These are phyloP conservation scores for Hebeloma cylindrosporum DNA, from an alignment of 768 basidiomycete genomes.

Conservation along the genomic window DNA sequence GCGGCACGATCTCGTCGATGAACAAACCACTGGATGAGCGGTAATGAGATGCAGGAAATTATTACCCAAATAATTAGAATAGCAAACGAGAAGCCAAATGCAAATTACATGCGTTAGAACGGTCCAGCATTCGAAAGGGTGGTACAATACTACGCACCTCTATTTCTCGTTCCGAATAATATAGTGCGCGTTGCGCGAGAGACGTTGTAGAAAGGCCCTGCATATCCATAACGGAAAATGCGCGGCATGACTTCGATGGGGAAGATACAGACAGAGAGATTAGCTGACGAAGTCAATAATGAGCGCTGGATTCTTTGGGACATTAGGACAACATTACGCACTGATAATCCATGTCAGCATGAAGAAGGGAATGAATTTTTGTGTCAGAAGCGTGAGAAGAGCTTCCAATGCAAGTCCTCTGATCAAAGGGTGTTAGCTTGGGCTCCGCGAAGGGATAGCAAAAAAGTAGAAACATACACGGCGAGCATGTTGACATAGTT, in stretches of 20 bases:
- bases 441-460: neutral
- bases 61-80: slow-evolving; percentile 52
- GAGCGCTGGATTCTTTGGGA: neutral
- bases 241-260: slow-evolving; percentile 52
- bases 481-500: slow-evolving; percentile 59
- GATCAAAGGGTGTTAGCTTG: neutral
- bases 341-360: slow-evolving; percentile 65
- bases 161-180: slow-evolving; percentile 58
- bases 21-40: slow-evolving; percentile 20
- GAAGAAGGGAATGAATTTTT: slow-evolving; percentile 56
- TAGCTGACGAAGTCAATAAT: slow-evolving; percentile 33
- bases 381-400: slow-evolving; percentile 54
- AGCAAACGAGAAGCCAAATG: slow-evolving; percentile 61
- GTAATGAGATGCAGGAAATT: slow-evolving; percentile 19
- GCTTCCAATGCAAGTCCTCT: slow-evolving; percentile 66
- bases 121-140: too few relatives aligned
- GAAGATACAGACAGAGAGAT: slow-evolving; percentile 55
- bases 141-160: slow-evolving; percentile 36
- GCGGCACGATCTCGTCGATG: neutral
- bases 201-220: slow-evolving; percentile 65
- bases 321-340: slow-evolving; percentile 24
- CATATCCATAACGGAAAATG: slow-evolving; percentile 61
- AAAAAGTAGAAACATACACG: slow-evolving; percentile 35
- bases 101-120: slow-evolving; percentile 2
- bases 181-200: slow-evolving; percentile 53